phyloP scores from a whole-genome alignment of 2,329 filamentous ascomycete genomes.

The Emericellopsis atlantica region DNA sequence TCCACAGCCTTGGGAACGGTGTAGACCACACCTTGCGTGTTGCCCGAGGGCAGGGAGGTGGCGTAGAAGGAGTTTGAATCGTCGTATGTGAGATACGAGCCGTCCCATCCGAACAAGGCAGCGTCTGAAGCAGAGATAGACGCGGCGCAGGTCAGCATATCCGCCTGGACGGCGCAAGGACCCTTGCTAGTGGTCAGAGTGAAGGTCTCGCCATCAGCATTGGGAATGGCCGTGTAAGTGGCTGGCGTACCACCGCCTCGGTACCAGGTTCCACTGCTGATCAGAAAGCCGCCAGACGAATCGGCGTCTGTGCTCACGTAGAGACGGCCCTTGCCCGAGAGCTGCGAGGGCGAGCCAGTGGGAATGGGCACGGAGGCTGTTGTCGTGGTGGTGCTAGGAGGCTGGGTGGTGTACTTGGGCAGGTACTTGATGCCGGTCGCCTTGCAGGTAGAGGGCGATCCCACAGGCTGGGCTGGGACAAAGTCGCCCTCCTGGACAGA shows the following conservation, averaged over 20 bases:
- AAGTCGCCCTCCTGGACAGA: conserved; percentile 50
- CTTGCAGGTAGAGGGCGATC: conserved; percentile 43
- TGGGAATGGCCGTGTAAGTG: conserved; percentile 11
- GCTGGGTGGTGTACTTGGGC: conserved; percentile 30
- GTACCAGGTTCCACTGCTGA: conserved; percentile 13
- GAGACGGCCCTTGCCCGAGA: conserved; percentile 7
- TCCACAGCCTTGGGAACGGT: conserved; percentile 7
- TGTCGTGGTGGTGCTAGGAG: conserved; percentile 2
- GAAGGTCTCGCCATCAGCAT: conserved; percentile 7
- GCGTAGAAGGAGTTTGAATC: conserved; percentile 9
- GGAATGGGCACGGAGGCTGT: conserved; percentile 2
- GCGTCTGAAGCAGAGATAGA: conserved; percentile 3
- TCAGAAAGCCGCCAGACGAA: conserved; percentile 9
- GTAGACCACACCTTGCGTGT: conserved; percentile 9
- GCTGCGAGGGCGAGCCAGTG: conserved; percentile 1
- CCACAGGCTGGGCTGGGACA: conserved; percentile 39
- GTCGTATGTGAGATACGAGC: conserved; percentile 10
- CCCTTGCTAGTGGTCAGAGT: conserved; percentile 12
- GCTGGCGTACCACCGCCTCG: conserved; percentile 12
- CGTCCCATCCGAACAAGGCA: conserved; percentile 12
- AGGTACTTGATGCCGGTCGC: conserved; percentile 46
- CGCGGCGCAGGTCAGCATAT: conserved; percentile 8
- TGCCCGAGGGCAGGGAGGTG: conserved; percentile 8
- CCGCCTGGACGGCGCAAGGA: conserved; percentile 7
- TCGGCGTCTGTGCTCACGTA: conserved; percentile 4